Percentiles rank a stretch among this genome's conserved stretches.
Evolutionary conservation across 1,284 basidiomycete species (phyloP).

Genomic region (Apiotrichum domesticum): DNA sequence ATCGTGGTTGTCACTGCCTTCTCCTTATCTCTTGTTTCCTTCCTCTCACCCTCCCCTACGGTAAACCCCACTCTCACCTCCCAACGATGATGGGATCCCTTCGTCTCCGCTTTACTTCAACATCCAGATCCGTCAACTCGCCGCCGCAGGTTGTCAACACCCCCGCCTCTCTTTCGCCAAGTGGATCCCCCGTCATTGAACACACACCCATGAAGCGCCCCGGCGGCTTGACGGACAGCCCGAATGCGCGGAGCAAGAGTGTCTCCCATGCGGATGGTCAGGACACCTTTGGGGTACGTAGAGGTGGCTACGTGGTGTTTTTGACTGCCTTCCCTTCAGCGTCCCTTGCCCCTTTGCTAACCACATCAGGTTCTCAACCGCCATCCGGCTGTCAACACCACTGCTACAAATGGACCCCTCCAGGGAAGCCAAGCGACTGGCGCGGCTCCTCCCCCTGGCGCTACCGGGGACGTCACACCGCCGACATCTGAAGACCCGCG

Average conservation of each 20-base stretch:
- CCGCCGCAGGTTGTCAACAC: conserved; percentile 7
- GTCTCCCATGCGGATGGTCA: conserved; percentile 64
- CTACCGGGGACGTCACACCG: background rate
- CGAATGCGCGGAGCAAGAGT: conserved; percentile 67
- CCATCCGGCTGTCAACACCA: conserved; percentile 35
- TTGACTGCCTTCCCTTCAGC: no score
- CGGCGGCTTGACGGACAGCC: conserved; percentile 37
- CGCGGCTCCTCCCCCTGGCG: background rate
- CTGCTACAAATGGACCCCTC: background rate
- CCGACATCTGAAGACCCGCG: background rate
- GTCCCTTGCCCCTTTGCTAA: background rate
- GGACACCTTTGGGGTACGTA: conserved; percentile 64
- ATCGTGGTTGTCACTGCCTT: background rate
- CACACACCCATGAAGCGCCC: conserved; percentile 22
- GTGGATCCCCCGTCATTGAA: conserved; percentile 12
- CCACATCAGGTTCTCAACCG: conserved; percentile 49
- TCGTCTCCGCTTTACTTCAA: background rate
- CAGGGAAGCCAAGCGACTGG: no score
- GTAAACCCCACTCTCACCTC: no score
- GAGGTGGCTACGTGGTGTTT: conserved; percentile 29
- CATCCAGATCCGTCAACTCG: background rate
- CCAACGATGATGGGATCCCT: background rate
- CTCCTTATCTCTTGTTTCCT: background rate
- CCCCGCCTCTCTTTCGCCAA: conserved; percentile 9
- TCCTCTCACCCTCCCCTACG: no score